phyloP scores from a whole-genome alignment of 768 basidiomycete genomes.

The Suillus plorans region DNA sequence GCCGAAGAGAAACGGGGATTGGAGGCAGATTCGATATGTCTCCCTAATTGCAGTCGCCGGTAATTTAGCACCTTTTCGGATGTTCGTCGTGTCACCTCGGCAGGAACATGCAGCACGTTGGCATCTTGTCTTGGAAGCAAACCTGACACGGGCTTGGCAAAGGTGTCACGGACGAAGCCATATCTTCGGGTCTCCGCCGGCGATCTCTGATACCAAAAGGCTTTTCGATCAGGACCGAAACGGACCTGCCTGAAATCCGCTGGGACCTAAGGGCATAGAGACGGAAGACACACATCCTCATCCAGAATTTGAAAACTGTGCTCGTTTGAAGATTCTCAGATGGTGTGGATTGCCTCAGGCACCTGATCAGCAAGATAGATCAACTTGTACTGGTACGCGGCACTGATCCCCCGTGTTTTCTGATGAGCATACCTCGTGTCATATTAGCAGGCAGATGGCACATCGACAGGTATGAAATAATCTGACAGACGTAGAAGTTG shows the following conservation, averaged over 20 bases:
- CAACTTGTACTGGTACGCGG: background rate
- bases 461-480: conserved; percentile 8
- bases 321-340: background rate
- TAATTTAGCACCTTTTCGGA: background rate
- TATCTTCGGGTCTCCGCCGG: background rate
- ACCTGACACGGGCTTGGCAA: background rate
- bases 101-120: conserved; percentile 20
- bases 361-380: background rate
- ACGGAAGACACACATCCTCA: background rate
- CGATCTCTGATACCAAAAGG: conserved; percentile 4
- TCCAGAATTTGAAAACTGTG: background rate
- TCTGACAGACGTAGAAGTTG: background rate
- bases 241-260: background rate
- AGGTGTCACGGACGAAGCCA: too few species aligned
- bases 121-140: background rate
- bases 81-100: conserved; percentile 25
- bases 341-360: background rate
- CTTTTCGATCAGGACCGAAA: background rate
- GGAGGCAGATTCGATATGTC: background rate
- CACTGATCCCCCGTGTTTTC: background rate
- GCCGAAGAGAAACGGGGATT: background rate
- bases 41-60: background rate
- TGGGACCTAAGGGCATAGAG: background rate
- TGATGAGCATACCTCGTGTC: conserved; percentile 17
- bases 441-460: conserved; percentile 23